Percentiles rank a stretch among this genome's conserved stretches.
These are phyloP conservation scores for Magnusiomyces sp. DNA, from an alignment of 1,139 yeast species.

Conservation along the genomic window DNA sequence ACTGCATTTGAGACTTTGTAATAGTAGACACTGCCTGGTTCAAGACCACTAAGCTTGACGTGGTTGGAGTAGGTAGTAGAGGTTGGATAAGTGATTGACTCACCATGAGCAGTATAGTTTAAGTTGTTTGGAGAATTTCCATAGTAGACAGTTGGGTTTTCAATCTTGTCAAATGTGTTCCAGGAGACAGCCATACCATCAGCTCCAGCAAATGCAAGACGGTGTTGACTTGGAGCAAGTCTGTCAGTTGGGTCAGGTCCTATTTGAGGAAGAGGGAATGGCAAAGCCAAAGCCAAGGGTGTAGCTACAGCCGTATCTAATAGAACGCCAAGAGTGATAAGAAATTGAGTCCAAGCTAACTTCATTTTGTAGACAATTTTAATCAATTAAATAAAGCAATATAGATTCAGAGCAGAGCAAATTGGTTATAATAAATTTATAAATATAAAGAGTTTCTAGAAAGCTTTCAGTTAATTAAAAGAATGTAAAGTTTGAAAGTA, in stretches of 20 bases:
- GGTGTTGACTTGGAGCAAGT: conserved; percentile 19
- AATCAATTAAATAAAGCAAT: neutral
- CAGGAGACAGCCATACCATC: conserved; percentile 25
- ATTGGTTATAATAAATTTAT: neutral
- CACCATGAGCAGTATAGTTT: conserved; percentile 17
- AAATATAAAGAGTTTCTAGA: neutral
- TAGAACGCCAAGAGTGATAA: neutral
- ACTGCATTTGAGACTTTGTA: conserved; percentile 19
- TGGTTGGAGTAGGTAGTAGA: conserved; percentile 27
- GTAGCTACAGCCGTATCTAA: neutral
- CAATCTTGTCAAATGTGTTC: conserved; percentile 22
- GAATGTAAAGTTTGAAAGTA: no score
- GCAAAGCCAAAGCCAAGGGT: conserved; percentile 5
- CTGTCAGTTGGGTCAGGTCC: conserved; percentile 1
- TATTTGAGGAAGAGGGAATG: neutral
- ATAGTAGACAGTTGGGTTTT: conserved; percentile 22
- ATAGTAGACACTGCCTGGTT: conserved; percentile 26
- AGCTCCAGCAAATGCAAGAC: conserved; percentile 24
- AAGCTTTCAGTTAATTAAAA: neutral
- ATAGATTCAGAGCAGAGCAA: neutral
- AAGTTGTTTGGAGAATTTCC: conserved; percentile 22
- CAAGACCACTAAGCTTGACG: conserved; percentile 22
- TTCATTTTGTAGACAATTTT: no score
- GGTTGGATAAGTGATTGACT: conserved; percentile 22
- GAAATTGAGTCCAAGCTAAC: no score